phyloP scores from a whole-genome alignment of 352 stramenopile species.

The Bremia lactucae region DNA sequence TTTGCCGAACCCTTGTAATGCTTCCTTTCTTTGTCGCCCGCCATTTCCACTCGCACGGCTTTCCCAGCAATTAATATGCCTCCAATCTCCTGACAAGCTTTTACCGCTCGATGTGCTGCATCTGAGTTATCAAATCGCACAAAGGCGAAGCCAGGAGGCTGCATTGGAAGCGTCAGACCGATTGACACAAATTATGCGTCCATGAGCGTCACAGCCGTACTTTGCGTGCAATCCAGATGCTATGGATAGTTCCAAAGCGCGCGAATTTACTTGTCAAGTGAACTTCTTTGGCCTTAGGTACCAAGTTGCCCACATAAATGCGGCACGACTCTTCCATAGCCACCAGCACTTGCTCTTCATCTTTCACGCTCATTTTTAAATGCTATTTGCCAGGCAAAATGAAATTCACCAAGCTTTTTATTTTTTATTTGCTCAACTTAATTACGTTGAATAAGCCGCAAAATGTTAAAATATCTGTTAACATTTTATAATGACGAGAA shows the following conservation, averaged over 20 bases:
- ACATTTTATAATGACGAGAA: too few relatives aligned
- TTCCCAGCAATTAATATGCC: slow-evolving; percentile 59
- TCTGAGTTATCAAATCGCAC: slow-evolving; percentile 42
- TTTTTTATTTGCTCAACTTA: too few relatives aligned
- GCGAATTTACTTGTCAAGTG: slow-evolving; percentile 53
- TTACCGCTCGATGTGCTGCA: slow-evolving; percentile 37
- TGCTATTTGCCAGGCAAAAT: too few relatives aligned
- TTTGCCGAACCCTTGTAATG: background rate
- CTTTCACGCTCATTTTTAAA: too few relatives aligned
- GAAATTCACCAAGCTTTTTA: too few relatives aligned
- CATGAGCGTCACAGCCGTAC: slow-evolving; percentile 14
- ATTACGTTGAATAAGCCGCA: too few relatives aligned
- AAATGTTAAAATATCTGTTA: too few relatives aligned
- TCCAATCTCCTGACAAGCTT: slow-evolving; percentile 23
- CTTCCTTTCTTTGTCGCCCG: slow-evolving; percentile 28
- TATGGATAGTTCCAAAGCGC: slow-evolving; percentile 59
- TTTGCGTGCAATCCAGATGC: slow-evolving; percentile 63
- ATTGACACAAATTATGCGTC: background rate
- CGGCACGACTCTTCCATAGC: slow-evolving; percentile 25
- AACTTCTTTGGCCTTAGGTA: slow-evolving; percentile 51
- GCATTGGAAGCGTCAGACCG: slow-evolving; percentile 7
- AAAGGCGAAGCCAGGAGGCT: slow-evolving; percentile 79
- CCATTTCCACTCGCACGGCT: slow-evolving; percentile 61
- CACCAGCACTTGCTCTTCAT: slow-evolving; percentile 9
- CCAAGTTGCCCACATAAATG: slow-evolving; percentile 71